Conservation (phyloP, 139 green algal species). For the Coccomyxa sp. region DNA sequence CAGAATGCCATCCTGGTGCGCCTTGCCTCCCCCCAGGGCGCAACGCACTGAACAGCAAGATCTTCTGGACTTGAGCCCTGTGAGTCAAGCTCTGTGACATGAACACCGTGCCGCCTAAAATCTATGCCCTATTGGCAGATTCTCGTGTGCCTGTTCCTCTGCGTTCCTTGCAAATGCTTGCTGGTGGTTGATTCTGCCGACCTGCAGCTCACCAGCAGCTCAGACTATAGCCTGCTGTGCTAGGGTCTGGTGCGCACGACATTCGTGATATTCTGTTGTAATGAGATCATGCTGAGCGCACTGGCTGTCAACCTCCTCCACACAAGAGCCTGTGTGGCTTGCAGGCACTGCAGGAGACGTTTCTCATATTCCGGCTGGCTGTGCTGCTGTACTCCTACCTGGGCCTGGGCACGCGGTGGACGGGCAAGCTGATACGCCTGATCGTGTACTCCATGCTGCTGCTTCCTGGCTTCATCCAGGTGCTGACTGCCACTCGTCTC, state of each 20-base stretch:
- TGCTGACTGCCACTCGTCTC: too few species aligned
- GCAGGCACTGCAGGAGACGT: constrained; percentile 13
- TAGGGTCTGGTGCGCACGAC: background rate
- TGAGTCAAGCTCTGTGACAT: too few species aligned
- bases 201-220: background rate
- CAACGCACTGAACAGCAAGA: background rate
- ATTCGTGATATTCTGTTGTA: background rate
- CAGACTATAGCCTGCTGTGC: background rate
- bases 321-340: background rate
- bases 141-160: too few species aligned
- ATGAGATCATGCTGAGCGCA: background rate
- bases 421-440: constrained; percentile 36
- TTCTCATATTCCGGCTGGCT: constrained; percentile 12
- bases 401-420: constrained; percentile 32
- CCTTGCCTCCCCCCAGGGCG: background rate
- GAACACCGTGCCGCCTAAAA: too few species aligned
- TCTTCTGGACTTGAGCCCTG: too few species aligned
- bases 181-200: background rate
- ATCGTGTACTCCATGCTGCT: constrained; percentile 45
- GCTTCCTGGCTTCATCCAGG: constrained; percentile 54
- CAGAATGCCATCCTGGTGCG: background rate
- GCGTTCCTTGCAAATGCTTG: too few species aligned
- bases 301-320: background rate
- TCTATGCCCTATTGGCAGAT: too few species aligned
- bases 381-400: constrained; percentile 9